A percentile compares a stretch with the other conserved stretches of the same genome.
These are phyloP conservation scores for Skeletonema grethae DNA, from an alignment of 108 stramenopile species.

Conservation along the genomic window DNA sequence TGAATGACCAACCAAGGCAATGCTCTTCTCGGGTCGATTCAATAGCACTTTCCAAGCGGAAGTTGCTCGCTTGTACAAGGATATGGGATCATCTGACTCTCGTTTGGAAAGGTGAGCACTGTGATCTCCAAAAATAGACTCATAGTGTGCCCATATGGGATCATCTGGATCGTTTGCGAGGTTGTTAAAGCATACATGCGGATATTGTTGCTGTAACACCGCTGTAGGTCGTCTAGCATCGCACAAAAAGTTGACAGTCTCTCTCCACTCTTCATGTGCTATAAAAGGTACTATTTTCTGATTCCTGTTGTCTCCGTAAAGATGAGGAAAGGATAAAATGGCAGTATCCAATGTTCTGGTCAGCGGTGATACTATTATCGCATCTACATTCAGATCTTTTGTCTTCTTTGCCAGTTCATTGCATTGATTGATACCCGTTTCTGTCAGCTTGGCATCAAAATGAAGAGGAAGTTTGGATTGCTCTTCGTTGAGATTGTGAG, in stretches of 20 bases:
- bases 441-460: conserved; percentile 41
- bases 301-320: conserved; percentile 4
- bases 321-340: conserved; percentile 33
- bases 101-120: conserved; percentile 9
- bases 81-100: conserved; percentile 37
- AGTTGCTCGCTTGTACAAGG: conserved; percentile 34
- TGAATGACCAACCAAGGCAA: conserved; percentile 50
- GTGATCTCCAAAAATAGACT: conserved; percentile 29
- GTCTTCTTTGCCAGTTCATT: conserved; percentile 20
- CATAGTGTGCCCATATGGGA: conserved; percentile 45
- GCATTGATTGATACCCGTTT: conserved; percentile 37
- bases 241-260: conserved; percentile 50
- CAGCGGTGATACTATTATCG: conserved; percentile 49
- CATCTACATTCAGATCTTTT: conserved; percentile 33
- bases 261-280: conserved; percentile 53
- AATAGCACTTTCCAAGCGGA: conserved; percentile 37
- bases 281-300: conserved; percentile 30
- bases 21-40: conserved; percentile 28
- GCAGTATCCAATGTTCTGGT: conserved; percentile 52
- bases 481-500: conserved; percentile 34
- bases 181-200: conserved; percentile 28
- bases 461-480: conserved; percentile 35
- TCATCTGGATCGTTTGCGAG: conserved; percentile 22
- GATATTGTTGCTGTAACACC: conserved; percentile 21
- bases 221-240: conserved; percentile 31